Percentiles rank a stretch among this genome's conserved stretches.
phyloP scores from a whole-genome alignment of 2,329 filamentous ascomycete species.

The Hypoxylon sp. region DNA sequence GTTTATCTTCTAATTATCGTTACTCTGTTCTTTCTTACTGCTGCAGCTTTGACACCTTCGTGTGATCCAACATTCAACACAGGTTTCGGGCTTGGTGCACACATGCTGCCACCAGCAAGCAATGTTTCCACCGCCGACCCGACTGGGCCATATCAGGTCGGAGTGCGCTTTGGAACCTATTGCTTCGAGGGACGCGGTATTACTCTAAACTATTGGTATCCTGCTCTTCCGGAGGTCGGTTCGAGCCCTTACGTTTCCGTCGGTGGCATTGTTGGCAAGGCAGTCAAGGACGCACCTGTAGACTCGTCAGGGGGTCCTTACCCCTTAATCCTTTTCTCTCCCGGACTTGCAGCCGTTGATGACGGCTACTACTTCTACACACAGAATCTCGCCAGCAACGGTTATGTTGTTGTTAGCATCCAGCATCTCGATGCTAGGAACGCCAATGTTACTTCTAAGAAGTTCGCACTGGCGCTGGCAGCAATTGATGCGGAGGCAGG shows the following conservation, averaged over 20 bases:
- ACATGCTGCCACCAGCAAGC: constrained; percentile 22
- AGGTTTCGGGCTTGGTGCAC: constrained; percentile 29
- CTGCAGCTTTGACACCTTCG: neutral
- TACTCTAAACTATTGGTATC: constrained; percentile 1
- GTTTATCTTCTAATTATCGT: neutral
- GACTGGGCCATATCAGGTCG: constrained; percentile 24
- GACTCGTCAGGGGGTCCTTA: constrained; percentile 36
- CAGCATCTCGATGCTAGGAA: constrained; percentile 6
- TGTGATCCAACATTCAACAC: constrained; percentile 12
- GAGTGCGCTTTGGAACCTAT: neutral
- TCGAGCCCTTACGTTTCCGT: neutral
- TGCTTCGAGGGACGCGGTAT: neutral
- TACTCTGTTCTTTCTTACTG: neutral
- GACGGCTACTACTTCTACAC: constrained; percentile 42
- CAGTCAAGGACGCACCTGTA: constrained; percentile 11
- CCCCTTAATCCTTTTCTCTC: constrained; percentile 38
- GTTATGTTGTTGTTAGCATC: constrained; percentile 35
- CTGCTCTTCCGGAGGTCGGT: neutral
- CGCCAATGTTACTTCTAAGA: neutral
- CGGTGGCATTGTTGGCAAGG: neutral
- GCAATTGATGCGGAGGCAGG: neutral
- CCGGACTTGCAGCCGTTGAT: constrained; percentile 37
- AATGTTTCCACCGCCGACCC: constrained; percentile 35
- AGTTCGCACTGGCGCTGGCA: neutral
- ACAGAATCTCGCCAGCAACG: constrained; percentile 40